Conservation (phyloP, 257 asterid species). For the Solanum tarapatanum region DNA sequence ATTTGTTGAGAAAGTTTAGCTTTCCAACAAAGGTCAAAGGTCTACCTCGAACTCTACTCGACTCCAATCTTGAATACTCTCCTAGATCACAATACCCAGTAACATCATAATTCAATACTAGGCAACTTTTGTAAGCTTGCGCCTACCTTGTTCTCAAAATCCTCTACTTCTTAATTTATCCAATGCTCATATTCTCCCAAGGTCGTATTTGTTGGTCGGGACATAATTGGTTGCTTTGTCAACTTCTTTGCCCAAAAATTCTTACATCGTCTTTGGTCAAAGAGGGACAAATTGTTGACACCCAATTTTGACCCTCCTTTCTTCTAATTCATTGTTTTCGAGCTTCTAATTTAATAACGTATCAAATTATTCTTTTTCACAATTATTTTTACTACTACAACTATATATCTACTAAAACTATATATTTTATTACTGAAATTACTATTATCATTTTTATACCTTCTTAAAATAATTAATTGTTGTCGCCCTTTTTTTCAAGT, state of each 20-base stretch:
- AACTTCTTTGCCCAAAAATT: no score
- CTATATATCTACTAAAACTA: not conserved
- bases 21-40: not conserved
- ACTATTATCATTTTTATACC: not conserved
- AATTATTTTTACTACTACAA: no score
- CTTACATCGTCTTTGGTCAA: not conserved
- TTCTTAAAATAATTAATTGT: not conserved
- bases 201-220: not conserved
- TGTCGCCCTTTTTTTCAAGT: not conserved
- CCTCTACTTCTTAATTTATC: not conserved
- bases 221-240: not conserved
- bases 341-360: not conserved
- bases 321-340: not conserved
- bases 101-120: no score
- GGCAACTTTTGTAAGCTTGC: not conserved
- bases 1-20: not conserved
- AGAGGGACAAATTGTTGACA: not conserved
- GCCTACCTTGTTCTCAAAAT: not conserved
- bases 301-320: not conserved
- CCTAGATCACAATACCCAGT: no score
- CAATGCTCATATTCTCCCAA: not conserved
- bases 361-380: no score
- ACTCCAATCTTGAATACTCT: not conserved
- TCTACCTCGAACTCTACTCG: not conserved
- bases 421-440: no score